Base-by-base conservation (phyloP, 345 rosid genomes). In the Dipteronia sinensis region DNA sequence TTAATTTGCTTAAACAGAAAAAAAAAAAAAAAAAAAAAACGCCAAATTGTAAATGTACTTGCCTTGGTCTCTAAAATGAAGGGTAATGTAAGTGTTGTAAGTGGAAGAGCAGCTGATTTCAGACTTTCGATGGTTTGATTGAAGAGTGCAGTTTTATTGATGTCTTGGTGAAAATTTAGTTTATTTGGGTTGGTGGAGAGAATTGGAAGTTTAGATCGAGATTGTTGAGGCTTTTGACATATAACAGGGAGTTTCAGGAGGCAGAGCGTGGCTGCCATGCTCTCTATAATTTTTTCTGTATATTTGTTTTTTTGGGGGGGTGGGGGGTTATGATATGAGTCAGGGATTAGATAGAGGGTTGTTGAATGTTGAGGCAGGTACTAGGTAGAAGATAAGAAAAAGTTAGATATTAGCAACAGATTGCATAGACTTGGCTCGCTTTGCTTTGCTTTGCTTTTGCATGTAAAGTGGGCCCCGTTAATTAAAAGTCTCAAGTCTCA, bases 211-310 rank as follows among this genome's bases (percentile, higher is more conserved):
- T 81, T 85, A 1, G 83, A 69, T 3, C 46, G 53, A 31, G 67
- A 34, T 4, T 34, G 34, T 25, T 49, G 31, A 20, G 66, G 73
- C 65, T 67, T 86, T 20, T 72, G 77, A 53, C 88, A 78, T 72
- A 79, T 81, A 71, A 79, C 25, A 12, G 87, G 90, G 44, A 85
- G 81, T 40, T 79, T 82, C 1, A 88, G 87, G 77, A 89, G 86
- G 87, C 89, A 76, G 80, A 89, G 89, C 72, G 97, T 89, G 93
- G 87, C 77, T 61, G 92, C 91, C 98, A 90, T 90, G 85, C 86
- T 77, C 80, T 73, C 46, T 42, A 34, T 34, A 3, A 34, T 40
- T 25, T 31, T 27, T 55, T 10, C 7, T 16, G 25, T 25, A 51
- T 63, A 1, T 17, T 27, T 27, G 16, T 13, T 40, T 40, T 7